Percentiles rank a stretch among this genome's conserved stretches.
Conservation (phyloP, 2,329 filamentous ascomycete species). For the Alternaria metachromatica region DNA sequence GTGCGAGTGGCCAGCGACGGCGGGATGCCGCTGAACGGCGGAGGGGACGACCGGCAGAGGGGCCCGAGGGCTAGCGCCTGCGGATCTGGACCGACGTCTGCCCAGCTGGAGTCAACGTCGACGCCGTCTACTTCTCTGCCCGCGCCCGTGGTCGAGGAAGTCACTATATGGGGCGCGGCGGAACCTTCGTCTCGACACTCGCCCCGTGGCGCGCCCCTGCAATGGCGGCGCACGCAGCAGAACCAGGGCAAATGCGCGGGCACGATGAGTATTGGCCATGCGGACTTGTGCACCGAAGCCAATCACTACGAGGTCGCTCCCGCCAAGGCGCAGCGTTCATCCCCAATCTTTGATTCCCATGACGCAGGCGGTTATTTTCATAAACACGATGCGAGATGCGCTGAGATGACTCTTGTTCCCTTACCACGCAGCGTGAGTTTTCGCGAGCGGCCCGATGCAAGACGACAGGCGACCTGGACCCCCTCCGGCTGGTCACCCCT, state of each 20-base stretch:
- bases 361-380: slow-evolving; percentile 2
- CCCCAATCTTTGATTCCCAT: not conserved
- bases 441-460: slow-evolving; percentile 11
- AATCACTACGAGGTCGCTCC: not conserved
- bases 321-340: slow-evolving; percentile 1
- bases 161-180: not conserved
- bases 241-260: not conserved
- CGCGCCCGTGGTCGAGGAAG: not conserved
- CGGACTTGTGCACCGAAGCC: slow-evolving; percentile 7
- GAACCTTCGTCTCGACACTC: not conserved
- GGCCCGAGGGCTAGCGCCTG: not conserved
- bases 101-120: not conserved
- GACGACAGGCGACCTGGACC: not conserved
- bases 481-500: not conserved
- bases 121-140: not conserved
- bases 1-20: not conserved
- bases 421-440: not conserved
- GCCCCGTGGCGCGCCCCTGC: not conserved
- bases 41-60: not conserved
- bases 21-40: not conserved
- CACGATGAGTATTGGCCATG: not conserved
- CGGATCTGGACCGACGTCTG: not conserved
- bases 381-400: not conserved
- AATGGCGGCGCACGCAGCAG: not conserved
- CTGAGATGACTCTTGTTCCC: not conserved